A percentile compares a stretch with the other conserved stretches of the same genome.
phyloP scores from a whole-genome alignment of 176 grass and related monocot species.

The Rhynchospora breviuscula region DNA sequence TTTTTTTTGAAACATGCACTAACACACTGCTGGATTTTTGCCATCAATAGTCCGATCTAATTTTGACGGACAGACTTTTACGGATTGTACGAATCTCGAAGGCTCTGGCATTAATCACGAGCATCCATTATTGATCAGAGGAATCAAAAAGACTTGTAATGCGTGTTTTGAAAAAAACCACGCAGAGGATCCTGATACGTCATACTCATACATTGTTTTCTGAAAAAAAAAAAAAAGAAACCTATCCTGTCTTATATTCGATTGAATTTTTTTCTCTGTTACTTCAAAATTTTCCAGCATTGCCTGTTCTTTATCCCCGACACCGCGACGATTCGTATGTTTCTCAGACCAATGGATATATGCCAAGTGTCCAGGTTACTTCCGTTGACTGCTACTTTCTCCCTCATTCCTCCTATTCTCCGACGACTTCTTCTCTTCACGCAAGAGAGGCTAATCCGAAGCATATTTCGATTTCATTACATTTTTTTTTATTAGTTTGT shows the following conservation, averaged over 20 bases:
- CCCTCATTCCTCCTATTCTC: neutral
- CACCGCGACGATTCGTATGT: neutral
- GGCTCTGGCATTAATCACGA: too few relatives aligned
- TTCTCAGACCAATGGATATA: neutral
- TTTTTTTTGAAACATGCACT: too few relatives aligned
- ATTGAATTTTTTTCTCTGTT: neutral
- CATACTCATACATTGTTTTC: too few relatives aligned
- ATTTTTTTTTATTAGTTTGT: neutral
- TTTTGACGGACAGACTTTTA: too few relatives aligned
- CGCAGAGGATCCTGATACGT: too few relatives aligned
- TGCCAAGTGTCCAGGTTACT: neutral
- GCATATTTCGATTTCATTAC: neutral
- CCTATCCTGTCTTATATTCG: neutral
- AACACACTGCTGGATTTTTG: too few relatives aligned
- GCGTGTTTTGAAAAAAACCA: too few relatives aligned
- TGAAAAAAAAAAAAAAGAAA: neutral
- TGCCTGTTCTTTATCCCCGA: neutral
- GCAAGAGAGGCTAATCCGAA: neutral
- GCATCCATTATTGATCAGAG: too few relatives aligned
- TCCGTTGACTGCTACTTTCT: neutral
- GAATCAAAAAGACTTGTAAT: too few relatives aligned
- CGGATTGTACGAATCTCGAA: too few relatives aligned
- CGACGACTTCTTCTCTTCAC: neutral
- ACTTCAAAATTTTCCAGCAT: neutral
- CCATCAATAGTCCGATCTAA: too few relatives aligned